Base-by-base conservation (phyloP, 2,329 filamentous ascomycete species). In the Cladosporium sp. region DNA sequence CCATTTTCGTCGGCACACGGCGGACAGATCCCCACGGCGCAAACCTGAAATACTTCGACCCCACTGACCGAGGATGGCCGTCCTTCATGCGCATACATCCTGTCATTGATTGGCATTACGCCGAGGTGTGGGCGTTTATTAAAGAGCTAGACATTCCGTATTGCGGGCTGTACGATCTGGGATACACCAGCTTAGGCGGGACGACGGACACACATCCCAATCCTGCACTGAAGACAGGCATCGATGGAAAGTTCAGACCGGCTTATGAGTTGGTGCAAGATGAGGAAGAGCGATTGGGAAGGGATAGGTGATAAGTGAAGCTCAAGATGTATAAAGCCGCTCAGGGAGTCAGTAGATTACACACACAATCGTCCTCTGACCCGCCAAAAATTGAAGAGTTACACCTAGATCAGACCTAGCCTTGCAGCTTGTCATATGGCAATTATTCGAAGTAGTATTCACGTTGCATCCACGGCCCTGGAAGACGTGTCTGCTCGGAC, bases 61-160 rank as follows among this genome's bases (percentile, higher is more conserved):
- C 79, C 46, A 98, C 93, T 4, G 93, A 97, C 70, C 76, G 80
- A 34, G 90, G 86, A 2, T 98, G 93, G 93, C 93, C 93, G 34
- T 74, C 78, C 41, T 95, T 97, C 65, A 91, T 97, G 84, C 82
- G 93, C 54, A 79, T 97, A 55, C 90, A 98, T 70, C 92, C 93
- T 0, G 87, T 98, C 9, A 91, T 98, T 65, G 93, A 98, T 71
- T 98, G 93, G 93, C 89, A 93, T 68, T 95, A 96, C 70, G 81
- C 83, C 9, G 92, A 97, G 69, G 92, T 97, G 50, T 97, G 93
- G 93, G 82, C 84, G 14, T 93, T 95, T 66, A 86, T 95, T 56
- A 81, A 86, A 31, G 83, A 87, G 63, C 73, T 97, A 31, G 78
- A 82, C 1, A 83, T 97, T 28, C 83, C 85, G 4, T 98, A 95